A percentile compares a stretch with the other conserved stretches of the same genome.
phyloP scores from a whole-genome alignment of 441 rosid genomes.

The Brassica hybrid region DNA sequence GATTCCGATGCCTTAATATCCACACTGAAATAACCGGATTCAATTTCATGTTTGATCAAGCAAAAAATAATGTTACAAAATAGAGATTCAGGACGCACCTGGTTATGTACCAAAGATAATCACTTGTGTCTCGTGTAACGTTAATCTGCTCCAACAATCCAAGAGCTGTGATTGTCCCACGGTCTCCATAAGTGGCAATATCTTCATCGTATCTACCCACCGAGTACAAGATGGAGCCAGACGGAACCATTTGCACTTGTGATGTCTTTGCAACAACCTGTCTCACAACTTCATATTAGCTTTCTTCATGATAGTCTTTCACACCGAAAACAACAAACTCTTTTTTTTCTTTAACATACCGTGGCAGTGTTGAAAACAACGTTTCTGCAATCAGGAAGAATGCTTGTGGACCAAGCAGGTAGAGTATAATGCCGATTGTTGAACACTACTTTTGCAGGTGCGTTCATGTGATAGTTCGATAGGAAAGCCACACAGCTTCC shows the following conservation, averaged over 20 bases:
- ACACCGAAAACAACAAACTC: not conserved
- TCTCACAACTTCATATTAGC: slow-evolving; percentile 17
- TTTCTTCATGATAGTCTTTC: slow-evolving; percentile 34
- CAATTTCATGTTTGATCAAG: slow-evolving; percentile 1
- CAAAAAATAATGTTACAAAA: not conserved
- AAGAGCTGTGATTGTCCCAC: slow-evolving; percentile 55
- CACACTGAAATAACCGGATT: slow-evolving; percentile 52
- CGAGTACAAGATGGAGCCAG: slow-evolving; percentile 55
- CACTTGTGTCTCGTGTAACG: slow-evolving; percentile 86
- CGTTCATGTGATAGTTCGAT: slow-evolving; percentile 60
- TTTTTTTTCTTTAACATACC: slow-evolving; percentile 38
- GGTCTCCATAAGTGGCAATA: slow-evolving; percentile 61
- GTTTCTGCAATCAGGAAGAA: slow-evolving; percentile 81
- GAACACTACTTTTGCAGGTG: slow-evolving; percentile 66
- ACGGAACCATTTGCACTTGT: slow-evolving; percentile 65
- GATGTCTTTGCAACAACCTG: slow-evolving; percentile 72
- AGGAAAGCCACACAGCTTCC: slow-evolving; percentile 78
- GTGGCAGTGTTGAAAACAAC: slow-evolving; percentile 78
- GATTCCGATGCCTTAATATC: slow-evolving; percentile 77
- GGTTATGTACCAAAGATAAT: slow-evolving; percentile 93
- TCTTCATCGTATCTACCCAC: slow-evolving; percentile 80
- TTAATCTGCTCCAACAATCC: slow-evolving; percentile 92
- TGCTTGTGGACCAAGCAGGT: slow-evolving; percentile 90
- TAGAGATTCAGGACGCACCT: slow-evolving; percentile 49
- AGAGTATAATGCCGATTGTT: slow-evolving; percentile 60